phyloP scores from a whole-genome alignment of 306 rosid genomes.

The peach (Prunus persica) region DNA sequence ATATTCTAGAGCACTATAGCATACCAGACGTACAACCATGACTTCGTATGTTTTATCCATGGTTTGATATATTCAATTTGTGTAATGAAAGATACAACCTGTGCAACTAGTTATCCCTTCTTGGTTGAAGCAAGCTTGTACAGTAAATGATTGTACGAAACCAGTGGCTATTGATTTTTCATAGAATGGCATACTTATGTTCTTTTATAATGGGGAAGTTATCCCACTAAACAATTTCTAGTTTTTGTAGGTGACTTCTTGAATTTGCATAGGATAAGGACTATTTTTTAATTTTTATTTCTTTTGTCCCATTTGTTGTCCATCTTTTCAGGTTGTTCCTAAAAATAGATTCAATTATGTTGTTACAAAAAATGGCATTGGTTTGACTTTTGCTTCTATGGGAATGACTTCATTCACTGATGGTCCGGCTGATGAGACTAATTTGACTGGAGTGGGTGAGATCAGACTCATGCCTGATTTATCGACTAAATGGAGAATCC shows the following conservation, averaged over 20 bases:
- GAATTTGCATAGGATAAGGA: not conserved
- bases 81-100: not conserved
- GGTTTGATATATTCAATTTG: not conserved
- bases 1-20: not conserved
- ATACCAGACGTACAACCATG: not conserved
- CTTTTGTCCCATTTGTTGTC: conserved; percentile 10
- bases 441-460: conserved; percentile 75
- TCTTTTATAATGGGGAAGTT: not conserved
- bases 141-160: not conserved
- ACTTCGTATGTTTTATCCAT: not conserved
- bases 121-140: not conserved
- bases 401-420: conserved; percentile 67
- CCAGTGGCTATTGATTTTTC: not conserved
- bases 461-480: conserved; percentile 81
- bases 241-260: not conserved
- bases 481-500: conserved; percentile 64
- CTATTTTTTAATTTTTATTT: not conserved
- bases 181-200: not conserved
- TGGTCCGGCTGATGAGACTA: conserved; percentile 65
- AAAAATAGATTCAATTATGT: conserved; percentile 56
- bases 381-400: conserved; percentile 62
- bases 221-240: not conserved
- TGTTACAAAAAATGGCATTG: conserved; percentile 57
- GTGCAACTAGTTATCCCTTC: not conserved
- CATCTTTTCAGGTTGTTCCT: conserved; percentile 71